A percentile compares a stretch with the other conserved stretches of the same genome.
Evolutionary conservation across 306 rosid genomes (phyloP).

Genomic region (Albizia julibrissin): DNA sequence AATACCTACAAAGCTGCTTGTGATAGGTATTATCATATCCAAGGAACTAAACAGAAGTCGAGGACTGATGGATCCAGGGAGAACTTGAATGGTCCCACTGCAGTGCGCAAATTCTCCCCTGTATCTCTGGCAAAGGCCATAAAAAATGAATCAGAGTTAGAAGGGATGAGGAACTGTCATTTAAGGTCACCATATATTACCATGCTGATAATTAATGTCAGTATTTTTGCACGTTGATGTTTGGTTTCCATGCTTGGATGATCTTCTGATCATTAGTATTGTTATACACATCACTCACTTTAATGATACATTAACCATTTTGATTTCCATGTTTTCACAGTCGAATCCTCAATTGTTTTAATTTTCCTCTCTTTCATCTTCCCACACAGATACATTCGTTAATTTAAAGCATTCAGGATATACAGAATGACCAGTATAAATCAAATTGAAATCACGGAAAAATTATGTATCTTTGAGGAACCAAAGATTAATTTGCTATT

Average conservation of each 20-base stretch:
- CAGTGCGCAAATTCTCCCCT: constrained; percentile 65
- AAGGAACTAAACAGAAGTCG: constrained; percentile 47
- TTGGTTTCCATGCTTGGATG: constrained; percentile 28
- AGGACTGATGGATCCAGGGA: constrained; percentile 44
- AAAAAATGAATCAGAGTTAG: constrained; percentile 81
- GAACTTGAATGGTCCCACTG: constrained; percentile 50
- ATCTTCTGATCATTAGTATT: not conserved
- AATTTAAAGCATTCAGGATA: not conserved
- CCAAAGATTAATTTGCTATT: constrained; percentile 1
- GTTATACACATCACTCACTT: not conserved
- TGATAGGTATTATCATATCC: constrained; percentile 49
- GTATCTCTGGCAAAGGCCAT: constrained; percentile 78
- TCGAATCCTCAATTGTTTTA: not conserved
- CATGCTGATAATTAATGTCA: constrained; percentile 1
- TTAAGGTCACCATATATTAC: constrained; percentile 55
- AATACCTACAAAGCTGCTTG: constrained; percentile 74
- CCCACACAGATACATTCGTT: not conserved
- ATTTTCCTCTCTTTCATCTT: not conserved
- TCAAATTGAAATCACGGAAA: not conserved
- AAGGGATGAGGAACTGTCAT: constrained; percentile 88
- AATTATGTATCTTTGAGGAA: not conserved
- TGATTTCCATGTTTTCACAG: not conserved
- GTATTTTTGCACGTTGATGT: constrained; percentile 31
- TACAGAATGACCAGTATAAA: not conserved
- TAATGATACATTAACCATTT: not conserved